Evolutionary conservation across 2,329 filamentous ascomycete genomes (phyloP).

Genomic region (Coccinonectria pachysandricola): DNA sequence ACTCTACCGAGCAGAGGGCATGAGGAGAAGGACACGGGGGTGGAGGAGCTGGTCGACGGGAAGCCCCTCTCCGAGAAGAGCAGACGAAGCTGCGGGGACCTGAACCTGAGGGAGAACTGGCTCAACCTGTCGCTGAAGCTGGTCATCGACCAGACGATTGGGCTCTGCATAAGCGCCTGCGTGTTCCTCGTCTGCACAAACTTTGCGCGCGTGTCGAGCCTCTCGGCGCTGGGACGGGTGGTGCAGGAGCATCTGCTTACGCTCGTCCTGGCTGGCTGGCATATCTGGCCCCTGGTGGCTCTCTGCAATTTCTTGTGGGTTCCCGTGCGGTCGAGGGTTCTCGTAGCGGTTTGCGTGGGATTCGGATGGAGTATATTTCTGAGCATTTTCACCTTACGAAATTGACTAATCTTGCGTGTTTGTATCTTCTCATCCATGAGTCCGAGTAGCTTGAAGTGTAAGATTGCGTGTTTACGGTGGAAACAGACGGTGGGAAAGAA

Average conservation of each 20-base stretch:
- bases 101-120: constrained; percentile 22
- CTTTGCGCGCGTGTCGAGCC: constrained; percentile 19
- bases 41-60: constrained; percentile 17
- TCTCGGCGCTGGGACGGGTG: constrained; percentile 16
- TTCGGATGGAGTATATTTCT: constrained; percentile 29
- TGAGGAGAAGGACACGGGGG: constrained; percentile 7
- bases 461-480: too few species aligned
- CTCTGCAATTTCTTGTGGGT: constrained; percentile 27
- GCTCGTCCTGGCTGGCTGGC: constrained; percentile 26
- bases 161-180: constrained; percentile 23
- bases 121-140: constrained; percentile 25
- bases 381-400: constrained; percentile 23
- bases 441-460: too few species aligned
- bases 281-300: constrained; percentile 27
- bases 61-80: constrained; percentile 3
- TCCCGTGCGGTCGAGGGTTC: constrained; percentile 24
- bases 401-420: too few species aligned
- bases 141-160: constrained; percentile 27
- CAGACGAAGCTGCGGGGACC: constrained; percentile 8
- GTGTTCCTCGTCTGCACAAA: constrained; percentile 27
- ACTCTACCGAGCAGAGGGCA: constrained; percentile 13
- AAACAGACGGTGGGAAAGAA: too few species aligned
- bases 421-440: too few species aligned
- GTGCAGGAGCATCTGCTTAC: constrained; percentile 19
- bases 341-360: constrained; percentile 26